Evolutionary conservation across 2,329 filamentous ascomycete species (phyloP), one percentile per base, ranked within the genome.

Genomic region (Fusarium equiseti): DNA sequence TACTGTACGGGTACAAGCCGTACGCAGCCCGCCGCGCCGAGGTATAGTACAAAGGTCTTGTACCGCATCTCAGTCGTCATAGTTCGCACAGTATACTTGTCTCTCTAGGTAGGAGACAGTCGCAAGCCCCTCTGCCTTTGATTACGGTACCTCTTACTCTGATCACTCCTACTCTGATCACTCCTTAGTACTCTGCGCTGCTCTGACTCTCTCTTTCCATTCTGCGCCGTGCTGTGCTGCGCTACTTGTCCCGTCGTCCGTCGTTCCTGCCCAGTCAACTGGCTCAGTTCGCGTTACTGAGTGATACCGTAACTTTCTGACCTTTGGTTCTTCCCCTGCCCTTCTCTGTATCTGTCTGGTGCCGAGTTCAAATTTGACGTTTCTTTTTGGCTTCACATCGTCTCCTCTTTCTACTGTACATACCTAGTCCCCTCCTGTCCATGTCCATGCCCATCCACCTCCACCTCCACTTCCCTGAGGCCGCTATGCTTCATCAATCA

Each of bases 1-100:
- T 81, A 81, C 80, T 81, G 80, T 82, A 80, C 70, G 74, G 78
- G 76, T 80, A 82, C 80, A 74, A 72, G 68, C 50, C 59, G 55
- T 68, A 70, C 72, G 71, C 74, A 74, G 73, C 71, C 74, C 74
- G 72, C 73, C 75, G 72, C 76, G 70, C 75, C 73, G 71, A 81
- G 65, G 77, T 79, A 80, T 75, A 79, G 78, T 80, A 78, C 79
- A 76, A 76, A 52, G 58, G 56, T 48, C 68, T 74, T 79, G 80
- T 81, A 81, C 74, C 66, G 68, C 65, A 40, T 54, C 62, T 40
- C 51, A 22, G 40, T 9, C 16, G 11, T 5, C 16, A 6, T 0
- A 56, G 55, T 66, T 61, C 78, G 77, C 80, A 82, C 80, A 70
- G 80, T 81, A 70, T 81, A 81, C 80, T 69, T 77, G 15, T 43